A percentile compares a stretch with the other conserved stretches of the same genome.
Evolutionary conservation across 345 rosid species (phyloP).

Genomic region (Eutrema japonicum): DNA sequence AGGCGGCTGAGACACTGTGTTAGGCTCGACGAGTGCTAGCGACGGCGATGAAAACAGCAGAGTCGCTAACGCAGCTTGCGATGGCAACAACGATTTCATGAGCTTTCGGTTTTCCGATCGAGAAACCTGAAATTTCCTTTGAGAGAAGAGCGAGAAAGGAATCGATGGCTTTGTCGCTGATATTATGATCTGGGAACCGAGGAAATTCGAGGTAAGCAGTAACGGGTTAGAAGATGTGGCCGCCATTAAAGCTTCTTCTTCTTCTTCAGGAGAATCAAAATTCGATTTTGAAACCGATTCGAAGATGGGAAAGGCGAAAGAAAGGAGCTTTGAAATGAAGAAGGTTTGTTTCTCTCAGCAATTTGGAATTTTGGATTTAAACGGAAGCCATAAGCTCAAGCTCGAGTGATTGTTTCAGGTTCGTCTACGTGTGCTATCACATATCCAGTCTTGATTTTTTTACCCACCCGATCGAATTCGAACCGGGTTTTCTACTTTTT

Average conservation of each 20-base stretch:
- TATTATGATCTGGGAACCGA: conserved; percentile 45
- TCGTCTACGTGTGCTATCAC: conserved; percentile 50
- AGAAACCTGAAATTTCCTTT: conserved; percentile 36
- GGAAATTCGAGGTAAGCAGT: conserved; percentile 51
- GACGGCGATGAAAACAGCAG: conserved; percentile 62
- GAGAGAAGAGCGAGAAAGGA: conserved; percentile 32
- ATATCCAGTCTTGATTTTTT: conserved; percentile 45
- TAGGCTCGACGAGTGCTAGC: conserved; percentile 51
- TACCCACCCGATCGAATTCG: too few species aligned
- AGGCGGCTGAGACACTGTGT: conserved; percentile 13
- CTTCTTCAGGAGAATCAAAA: background rate
- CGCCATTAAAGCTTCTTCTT: conserved; percentile 40
- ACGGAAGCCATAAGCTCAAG: conserved; percentile 36
- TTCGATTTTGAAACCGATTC: background rate
- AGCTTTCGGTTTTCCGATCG: conserved; percentile 38
- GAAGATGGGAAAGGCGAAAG: background rate
- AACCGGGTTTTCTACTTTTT: too few species aligned
- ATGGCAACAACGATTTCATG: conserved; percentile 30
- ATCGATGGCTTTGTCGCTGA: conserved; percentile 38
- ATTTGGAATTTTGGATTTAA: conserved; percentile 29
- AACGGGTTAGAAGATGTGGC: conserved; percentile 44
- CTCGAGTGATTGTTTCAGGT: conserved; percentile 43
- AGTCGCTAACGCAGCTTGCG: conserved; percentile 60
- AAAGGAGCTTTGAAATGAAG: background rate
- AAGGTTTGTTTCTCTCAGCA: background rate